Base-by-base conservation (phyloP, 225 moss, liverwort and hornwort genomes). In the Polytrichum commune region DNA sequence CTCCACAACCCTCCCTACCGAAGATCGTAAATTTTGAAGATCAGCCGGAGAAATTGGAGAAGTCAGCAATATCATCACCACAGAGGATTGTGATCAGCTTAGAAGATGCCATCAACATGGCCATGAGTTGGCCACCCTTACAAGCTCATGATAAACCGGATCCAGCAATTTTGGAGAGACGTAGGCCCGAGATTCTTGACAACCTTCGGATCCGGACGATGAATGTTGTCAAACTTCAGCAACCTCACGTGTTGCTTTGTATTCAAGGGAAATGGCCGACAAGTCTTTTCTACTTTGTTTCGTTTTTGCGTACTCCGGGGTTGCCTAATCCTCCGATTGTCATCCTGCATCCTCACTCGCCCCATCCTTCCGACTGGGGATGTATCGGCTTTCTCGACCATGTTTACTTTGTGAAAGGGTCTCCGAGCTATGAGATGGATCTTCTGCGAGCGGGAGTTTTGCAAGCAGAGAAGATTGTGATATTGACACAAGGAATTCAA, bases 401-500 rank as follows among this genome's bases (percentile, higher is more conserved):
- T 23, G 83, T 89, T 18, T 85, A 85, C 70, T 83, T 83, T 28
- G 79, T 89, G 33, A 75, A 71, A 62, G 88, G 88, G 26, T 84
- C 78, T 60, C 88, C 88, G 19, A 73, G 78, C 30, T 85, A 89
- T 57, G 88, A 89, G 74, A 70, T 89, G 19, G 88, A 89, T 75
- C 77, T 89, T 30, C 71, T 89, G 61, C 88, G 88, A 19, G 85
- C 85, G 1, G 88, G 88, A 27, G 85, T 89, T 54, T 53, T 85
- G 9, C 85, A 85, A 80, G 88, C 88, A 85, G 89, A 78, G 75
- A 89, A 85, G 76, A 85, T 89, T 60, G 83, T 89, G 20, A 85
- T 89, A 27, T 77, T 89, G 57, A 83, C 85, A 18, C 75, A 83
- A 70, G 73, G 79, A 6, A 61, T 32, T 28, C 72, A 80, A 22